Base-by-base conservation (phyloP, 1,284 basidiomycete species). In the Cystobasidiaceae sp. region DNA sequence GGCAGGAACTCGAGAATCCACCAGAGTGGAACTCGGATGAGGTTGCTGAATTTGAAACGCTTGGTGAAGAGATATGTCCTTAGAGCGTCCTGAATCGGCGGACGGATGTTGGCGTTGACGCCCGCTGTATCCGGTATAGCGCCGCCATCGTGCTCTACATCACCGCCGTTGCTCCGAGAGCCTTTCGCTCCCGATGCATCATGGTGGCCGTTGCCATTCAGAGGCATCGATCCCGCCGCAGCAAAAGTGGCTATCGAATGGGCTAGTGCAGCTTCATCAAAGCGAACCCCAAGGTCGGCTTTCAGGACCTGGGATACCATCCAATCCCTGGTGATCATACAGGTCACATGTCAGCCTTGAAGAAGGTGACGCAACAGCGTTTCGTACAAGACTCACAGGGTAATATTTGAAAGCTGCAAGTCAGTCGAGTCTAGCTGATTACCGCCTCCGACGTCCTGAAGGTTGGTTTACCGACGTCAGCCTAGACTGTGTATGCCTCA, bases 1-100 rank as follows among this genome's bases (percentile, higher is more conserved):
- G 58, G 58, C 6, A 61, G 34, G 27, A 33, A 48, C 39, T 61
- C 58, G 23, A 61, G 45, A 27, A 61, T n/a, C 33, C 46, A 61
- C 58, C 58, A 61, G 37, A 61, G 41, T 17, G 45, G 33, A 2
- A 51, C 45, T 11, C 23, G 7, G 21, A 61, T 8, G 15, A 41
- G 5, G n/a, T 32, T 32, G 30, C 46, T 17, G 6, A 61, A 25
- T n/a, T n/a, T n/a, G n/a, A n/a, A n/a, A n/a, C n/a, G n/a, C 23
- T 50, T 51, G 21, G 32, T 7, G 46, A 49, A 33, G 17, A 19
- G 33, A 25, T 13, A 23, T 13, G n/a, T n/a, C n/a, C n/a, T n/a
- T n/a, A 50, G 48, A 19, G 58, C 25, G 32, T 61, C 45, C 25
- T 28, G n/a, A 9, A 50, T 19, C 25, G 17, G 15, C 4, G 46